phyloP scores from a whole-genome alignment of 208 protist species.

The Crithidia fasciculata region DNA sequence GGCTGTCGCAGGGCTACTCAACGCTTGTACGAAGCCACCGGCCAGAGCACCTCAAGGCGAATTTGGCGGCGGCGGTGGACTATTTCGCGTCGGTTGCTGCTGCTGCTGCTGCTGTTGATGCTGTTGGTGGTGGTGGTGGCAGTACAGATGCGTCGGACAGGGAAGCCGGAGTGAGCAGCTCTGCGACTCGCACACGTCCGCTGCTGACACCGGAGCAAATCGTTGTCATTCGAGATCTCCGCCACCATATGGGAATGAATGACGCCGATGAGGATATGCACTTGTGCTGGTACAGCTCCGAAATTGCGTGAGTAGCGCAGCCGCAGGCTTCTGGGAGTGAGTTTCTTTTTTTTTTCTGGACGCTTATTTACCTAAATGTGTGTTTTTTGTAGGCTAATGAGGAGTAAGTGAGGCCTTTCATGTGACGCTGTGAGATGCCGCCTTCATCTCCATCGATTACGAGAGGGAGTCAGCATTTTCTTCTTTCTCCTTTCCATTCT shows the following conservation, averaged over 20 bases:
- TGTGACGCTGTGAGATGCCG: no score
- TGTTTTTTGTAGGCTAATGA: no score
- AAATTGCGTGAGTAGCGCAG: slow-evolving; percentile 50
- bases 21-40: slow-evolving; percentile 65
- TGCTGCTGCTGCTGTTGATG: no score
- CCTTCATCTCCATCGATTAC: no score
- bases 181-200: slow-evolving; percentile 4
- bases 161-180: not conserved
- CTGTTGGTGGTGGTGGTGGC: not conserved
- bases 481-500: no score
- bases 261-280: slow-evolving; percentile 55
- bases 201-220: slow-evolving; percentile 50
- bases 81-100: slow-evolving; percentile 39
- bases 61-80: slow-evolving; percentile 40
- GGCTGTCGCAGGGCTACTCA: slow-evolving; percentile 71
- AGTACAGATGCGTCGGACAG: not conserved
- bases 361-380: no score
- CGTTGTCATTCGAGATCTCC: slow-evolving; percentile 43
- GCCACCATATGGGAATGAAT: slow-evolving; percentile 44
- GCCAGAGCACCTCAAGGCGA: slow-evolving; percentile 45
- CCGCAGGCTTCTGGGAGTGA: no score
- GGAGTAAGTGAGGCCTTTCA: no score
- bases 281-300: slow-evolving; percentile 71
- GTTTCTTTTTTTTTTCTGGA: not conserved
- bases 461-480: no score